Percentiles rank a stretch among this genome's conserved stretches.
phyloP scores from a whole-genome alignment of 116 monocot species.

The Cymodocea nodosa region DNA sequence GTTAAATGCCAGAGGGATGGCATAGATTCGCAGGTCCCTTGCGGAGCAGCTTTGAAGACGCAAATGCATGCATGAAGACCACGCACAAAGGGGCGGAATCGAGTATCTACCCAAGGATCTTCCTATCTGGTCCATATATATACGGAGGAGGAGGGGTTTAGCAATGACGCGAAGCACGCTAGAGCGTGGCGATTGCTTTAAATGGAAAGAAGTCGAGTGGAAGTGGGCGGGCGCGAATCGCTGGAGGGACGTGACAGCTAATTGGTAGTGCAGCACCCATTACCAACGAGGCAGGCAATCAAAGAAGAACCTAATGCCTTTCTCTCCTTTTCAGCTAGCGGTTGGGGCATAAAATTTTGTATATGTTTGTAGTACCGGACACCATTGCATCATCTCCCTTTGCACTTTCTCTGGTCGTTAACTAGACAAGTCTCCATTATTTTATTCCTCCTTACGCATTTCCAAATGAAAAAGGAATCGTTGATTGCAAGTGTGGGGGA shows the following conservation, averaged over 20 bases:
- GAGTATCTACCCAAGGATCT: not conserved
- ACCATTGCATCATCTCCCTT: not conserved
- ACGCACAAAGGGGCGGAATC: not conserved
- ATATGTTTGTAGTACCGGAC: not conserved
- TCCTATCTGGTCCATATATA: not conserved
- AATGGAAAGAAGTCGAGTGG: not conserved
- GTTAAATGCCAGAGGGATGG: too few species aligned
- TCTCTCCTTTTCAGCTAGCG: not conserved
- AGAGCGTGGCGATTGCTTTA: too few species aligned
- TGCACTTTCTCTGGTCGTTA: not conserved
- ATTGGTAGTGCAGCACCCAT: conserved; percentile 6
- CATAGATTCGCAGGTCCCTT: not conserved
- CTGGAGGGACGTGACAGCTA: not conserved
- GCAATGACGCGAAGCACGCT: not conserved
- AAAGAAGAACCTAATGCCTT: conserved; percentile 5
- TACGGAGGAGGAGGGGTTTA: not conserved
- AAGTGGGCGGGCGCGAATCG: conserved; percentile 2
- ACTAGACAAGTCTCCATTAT: not conserved
- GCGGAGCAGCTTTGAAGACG: not conserved
- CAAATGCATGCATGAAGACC: not conserved
- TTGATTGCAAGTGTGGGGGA: not conserved
- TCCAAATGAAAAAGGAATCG: not conserved
- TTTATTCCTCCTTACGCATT: not conserved
- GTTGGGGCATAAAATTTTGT: too few species aligned
- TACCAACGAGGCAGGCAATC: not conserved